These are phyloP conservation scores for Globisporangium cederbergense DNA, from an alignment of 352 stramenopile genomes.

Conservation along the genomic window DNA sequence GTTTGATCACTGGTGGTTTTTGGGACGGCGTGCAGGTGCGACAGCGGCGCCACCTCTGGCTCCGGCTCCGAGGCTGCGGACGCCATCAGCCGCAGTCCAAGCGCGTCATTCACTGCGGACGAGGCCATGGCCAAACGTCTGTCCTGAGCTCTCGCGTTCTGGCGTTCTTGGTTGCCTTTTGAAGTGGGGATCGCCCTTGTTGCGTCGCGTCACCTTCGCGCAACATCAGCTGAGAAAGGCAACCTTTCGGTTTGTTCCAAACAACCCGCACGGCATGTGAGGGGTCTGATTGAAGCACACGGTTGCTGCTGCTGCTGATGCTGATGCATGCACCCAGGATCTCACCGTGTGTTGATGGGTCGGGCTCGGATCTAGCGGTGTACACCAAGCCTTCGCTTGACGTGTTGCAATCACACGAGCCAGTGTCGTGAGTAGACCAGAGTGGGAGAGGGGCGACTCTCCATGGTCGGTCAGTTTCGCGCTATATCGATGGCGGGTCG, in stretches of 20 bases:
- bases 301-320: no score
- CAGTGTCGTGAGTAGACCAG: not conserved
- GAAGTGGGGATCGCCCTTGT: not conserved
- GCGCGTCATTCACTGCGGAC: not conserved
- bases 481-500: not conserved
- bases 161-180: not conserved
- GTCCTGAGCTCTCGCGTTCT: not conserved
- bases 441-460: not conserved
- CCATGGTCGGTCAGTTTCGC: not conserved
- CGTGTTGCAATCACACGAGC: not conserved
- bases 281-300: no score
- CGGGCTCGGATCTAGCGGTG: no score
- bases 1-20: not conserved
- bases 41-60: not conserved
- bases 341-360: no score
- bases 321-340: no score
- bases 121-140: not conserved
- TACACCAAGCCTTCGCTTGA: not conserved
- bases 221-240: conserved; percentile 8
- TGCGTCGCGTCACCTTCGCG: conserved; percentile 1
- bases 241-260: not conserved
- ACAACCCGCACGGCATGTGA: no score
- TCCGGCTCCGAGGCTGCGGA: not conserved
- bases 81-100: not conserved
- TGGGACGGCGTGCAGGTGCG: not conserved